A percentile compares a stretch with the other conserved stretches of the same genome.
These are phyloP conservation scores for Phytophthora foliorum DNA, from an alignment of 352 stramenopile species.

Conservation along the genomic window DNA sequence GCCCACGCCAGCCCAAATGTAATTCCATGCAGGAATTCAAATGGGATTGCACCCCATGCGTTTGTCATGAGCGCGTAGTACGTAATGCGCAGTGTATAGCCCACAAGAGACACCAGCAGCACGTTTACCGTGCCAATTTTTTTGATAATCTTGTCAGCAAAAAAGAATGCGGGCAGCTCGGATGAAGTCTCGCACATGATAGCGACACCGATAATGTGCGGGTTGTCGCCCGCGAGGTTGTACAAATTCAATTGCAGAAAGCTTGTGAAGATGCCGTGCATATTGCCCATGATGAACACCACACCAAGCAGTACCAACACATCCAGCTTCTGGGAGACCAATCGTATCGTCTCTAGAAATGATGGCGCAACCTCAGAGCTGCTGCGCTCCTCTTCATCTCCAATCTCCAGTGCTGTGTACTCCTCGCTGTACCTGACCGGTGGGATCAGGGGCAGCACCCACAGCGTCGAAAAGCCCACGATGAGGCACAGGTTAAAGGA, in stretches of 20 bases:
- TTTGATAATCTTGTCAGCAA: slow-evolving; percentile 72
- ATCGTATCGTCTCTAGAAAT: slow-evolving; percentile 44
- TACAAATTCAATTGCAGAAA: slow-evolving; percentile 85
- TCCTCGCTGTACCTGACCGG: slow-evolving; percentile 44
- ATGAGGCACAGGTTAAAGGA: slow-evolving; percentile 70
- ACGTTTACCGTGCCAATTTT: slow-evolving; percentile 74
- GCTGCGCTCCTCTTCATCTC: slow-evolving; percentile 1
- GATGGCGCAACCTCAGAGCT: slow-evolving; percentile 30
- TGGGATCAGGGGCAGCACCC: slow-evolving; percentile 64
- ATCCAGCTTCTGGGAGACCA: slow-evolving; percentile 55
- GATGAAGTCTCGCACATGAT: slow-evolving; percentile 82
- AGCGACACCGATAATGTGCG: slow-evolving; percentile 76
- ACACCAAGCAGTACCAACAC: slow-evolving; percentile 70
- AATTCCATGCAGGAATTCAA: slow-evolving; percentile 80
- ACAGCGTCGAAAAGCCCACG: slow-evolving; percentile 53
- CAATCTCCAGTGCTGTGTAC: slow-evolving; percentile 19
- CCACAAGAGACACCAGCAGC: slow-evolving; percentile 67
- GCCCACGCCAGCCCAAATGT: slow-evolving; percentile 80
- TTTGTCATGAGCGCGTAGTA: slow-evolving; percentile 83
- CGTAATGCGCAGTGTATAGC: slow-evolving; percentile 67
- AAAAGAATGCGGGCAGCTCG: slow-evolving; percentile 85
- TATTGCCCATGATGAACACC: slow-evolving; percentile 81
- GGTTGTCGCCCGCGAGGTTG: slow-evolving; percentile 74
- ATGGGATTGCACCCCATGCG: slow-evolving; percentile 77
- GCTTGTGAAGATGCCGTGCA: slow-evolving; percentile 77